Percentiles rank a stretch among this genome's conserved stretches.
These are phyloP conservation scores for Phyllosticta paracitricarpa DNA, from an alignment of 2,329 filamentous ascomycete genomes.

Conservation along the genomic window DNA sequence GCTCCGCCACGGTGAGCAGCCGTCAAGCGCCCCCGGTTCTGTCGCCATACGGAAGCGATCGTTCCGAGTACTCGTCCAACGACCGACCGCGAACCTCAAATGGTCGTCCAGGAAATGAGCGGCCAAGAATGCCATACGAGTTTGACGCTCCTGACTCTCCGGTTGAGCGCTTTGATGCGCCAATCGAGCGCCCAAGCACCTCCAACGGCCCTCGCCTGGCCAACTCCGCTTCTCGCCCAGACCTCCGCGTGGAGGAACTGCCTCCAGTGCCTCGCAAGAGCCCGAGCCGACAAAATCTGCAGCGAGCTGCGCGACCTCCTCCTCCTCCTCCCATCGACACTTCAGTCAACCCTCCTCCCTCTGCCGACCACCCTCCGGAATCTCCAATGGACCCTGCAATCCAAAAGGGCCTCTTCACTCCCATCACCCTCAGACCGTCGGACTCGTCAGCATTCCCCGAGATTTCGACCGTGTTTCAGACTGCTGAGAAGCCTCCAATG, in stretches of 20 bases:
- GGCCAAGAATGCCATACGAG: not conserved
- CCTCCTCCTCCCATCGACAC: constrained; percentile 13
- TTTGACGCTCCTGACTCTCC: not conserved
- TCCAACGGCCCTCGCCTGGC: constrained; percentile 10
- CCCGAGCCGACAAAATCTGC: constrained; percentile 4
- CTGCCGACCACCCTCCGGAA: constrained; percentile 22
- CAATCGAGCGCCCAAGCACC: constrained; percentile 7
- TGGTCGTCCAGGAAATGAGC: not conserved
- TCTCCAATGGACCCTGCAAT: constrained; percentile 32
- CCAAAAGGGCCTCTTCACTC: constrained; percentile 21
- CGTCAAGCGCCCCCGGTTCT: not conserved
- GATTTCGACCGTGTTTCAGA: constrained; percentile 2
- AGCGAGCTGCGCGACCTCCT: constrained; percentile 15
- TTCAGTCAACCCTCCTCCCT: constrained; percentile 16
- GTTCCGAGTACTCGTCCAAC: not conserved
- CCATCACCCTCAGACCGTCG: constrained; percentile 12
- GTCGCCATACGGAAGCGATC: not conserved
- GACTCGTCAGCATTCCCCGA: constrained; percentile 7
- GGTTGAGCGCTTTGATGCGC: constrained; percentile 1
- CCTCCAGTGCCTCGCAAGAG: constrained; percentile 15
- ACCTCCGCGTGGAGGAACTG: not conserved
- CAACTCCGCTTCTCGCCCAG: not conserved
- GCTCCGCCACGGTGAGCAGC: not conserved
- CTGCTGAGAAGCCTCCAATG: constrained; percentile 3
- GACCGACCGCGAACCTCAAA: not conserved